A percentile compares a stretch with the other conserved stretches of the same genome.
These are phyloP conservation scores for Skeletonema marinoi DNA, from an alignment of 108 stramenopile species.

Conservation along the genomic window DNA sequence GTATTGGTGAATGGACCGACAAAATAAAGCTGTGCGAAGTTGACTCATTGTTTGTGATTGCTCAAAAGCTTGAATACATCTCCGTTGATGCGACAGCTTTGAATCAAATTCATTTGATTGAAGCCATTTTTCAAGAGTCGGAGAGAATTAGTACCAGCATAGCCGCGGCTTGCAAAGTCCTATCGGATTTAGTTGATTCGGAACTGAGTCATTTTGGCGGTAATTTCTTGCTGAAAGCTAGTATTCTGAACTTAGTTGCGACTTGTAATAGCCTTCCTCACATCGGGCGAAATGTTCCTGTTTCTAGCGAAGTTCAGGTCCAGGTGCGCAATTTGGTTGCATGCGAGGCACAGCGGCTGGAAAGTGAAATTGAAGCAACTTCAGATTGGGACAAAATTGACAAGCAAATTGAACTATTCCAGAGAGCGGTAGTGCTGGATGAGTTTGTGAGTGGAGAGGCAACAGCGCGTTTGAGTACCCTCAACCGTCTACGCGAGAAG, in stretches of 20 bases:
- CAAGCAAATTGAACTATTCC: constrained; percentile 19
- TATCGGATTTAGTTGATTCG: neutral
- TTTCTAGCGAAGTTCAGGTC: constrained; percentile 7
- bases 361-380: constrained; percentile 37
- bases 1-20: neutral
- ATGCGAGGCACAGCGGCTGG: constrained; percentile 34
- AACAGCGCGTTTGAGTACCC: constrained; percentile 23
- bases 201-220: constrained; percentile 24
- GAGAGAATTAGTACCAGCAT: neutral
- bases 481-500: constrained; percentile 41
- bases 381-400: constrained; percentile 59
- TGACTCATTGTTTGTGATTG: neutral
- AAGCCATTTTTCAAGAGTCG: neutral
- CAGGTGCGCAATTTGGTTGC: constrained; percentile 32
- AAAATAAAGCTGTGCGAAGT: neutral
- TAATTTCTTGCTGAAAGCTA: constrained; percentile 11
- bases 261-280: constrained; percentile 1
- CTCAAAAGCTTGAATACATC: neutral
- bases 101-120: neutral
- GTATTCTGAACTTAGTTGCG: constrained; percentile 6
- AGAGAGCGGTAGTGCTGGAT: constrained; percentile 47
- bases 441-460: constrained; percentile 35
- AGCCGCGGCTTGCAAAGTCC: neutral
- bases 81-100: neutral
- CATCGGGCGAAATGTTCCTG: constrained; percentile 11